These are phyloP conservation scores for Boletus tylopilopsis DNA, from an alignment of 768 basidiomycete genomes.

Conservation along the genomic window DNA sequence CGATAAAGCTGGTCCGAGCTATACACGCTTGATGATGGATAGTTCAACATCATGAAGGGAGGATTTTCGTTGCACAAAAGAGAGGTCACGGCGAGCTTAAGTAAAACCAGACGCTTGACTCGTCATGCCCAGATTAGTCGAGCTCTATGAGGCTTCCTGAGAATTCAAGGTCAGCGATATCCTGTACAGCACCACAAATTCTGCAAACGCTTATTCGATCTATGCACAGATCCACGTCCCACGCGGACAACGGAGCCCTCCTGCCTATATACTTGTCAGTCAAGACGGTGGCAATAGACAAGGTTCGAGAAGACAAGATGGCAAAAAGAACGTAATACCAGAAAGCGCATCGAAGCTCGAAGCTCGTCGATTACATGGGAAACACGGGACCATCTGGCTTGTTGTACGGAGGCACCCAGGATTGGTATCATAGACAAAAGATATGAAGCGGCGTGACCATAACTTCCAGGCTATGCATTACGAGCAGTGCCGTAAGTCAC, in stretches of 20 bases:
- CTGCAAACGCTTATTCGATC: background rate
- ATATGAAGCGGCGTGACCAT: background rate
- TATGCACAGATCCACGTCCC: conserved; percentile 1
- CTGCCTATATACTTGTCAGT: background rate
- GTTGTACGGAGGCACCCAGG: background rate
- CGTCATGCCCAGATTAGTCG: background rate
- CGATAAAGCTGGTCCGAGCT: background rate
- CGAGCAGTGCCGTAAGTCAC: conserved; percentile 5
- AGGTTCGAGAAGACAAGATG: no score
- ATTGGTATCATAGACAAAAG: background rate
- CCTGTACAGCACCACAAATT: background rate
- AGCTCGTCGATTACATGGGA: background rate
- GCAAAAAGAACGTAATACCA: no score
- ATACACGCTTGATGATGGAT: background rate
- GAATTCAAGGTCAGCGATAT: conserved; percentile 7
- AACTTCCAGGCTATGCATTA: conserved; percentile 1
- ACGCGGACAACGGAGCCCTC: background rate
- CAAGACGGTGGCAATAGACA: background rate
- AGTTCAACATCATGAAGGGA: background rate
- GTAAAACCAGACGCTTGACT: conserved; percentile 1
- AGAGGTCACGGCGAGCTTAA: background rate
- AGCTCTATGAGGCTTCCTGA: background rate
- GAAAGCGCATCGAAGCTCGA: no score
- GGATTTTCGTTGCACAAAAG: background rate
- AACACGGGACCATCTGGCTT: background rate